phyloP scores from a whole-genome alignment of 108 stramenopile genomes.

The Stephanodiscus minutulus region DNA sequence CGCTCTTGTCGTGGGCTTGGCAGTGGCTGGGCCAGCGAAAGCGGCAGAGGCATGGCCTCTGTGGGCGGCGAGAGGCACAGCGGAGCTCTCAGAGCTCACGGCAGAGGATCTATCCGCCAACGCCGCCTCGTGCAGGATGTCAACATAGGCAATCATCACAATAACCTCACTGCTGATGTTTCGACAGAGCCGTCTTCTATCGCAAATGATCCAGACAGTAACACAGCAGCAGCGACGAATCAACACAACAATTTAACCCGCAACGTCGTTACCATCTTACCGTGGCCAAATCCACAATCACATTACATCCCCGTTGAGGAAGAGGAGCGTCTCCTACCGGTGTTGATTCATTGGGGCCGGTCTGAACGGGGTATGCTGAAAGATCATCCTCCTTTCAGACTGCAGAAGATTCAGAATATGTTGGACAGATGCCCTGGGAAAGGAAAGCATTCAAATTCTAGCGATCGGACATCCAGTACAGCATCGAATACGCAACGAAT shows the following conservation, averaged over 20 bases:
- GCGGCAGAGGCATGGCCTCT: too few relatives aligned
- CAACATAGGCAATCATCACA: background rate
- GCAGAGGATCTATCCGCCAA: too few relatives aligned
- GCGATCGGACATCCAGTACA: background rate
- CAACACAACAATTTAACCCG: background rate
- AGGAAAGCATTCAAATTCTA: background rate
- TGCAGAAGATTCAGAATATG: conserved; percentile 40
- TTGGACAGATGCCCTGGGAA: background rate
- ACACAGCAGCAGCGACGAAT: background rate
- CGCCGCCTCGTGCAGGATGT: background rate
- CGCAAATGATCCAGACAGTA: background rate
- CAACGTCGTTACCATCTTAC: conserved; percentile 1
- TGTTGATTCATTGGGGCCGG: conserved; percentile 48
- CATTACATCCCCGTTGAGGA: conserved; percentile 36
- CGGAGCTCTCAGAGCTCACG: too few relatives aligned
- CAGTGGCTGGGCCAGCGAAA: too few relatives aligned
- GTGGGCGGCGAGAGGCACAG: too few relatives aligned
- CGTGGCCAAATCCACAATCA: conserved; percentile 33
- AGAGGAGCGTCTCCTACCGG: conserved; percentile 41
- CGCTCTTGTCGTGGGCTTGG: too few relatives aligned
- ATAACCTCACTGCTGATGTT: background rate
- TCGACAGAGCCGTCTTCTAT: background rate
- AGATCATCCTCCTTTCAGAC: conserved; percentile 54
- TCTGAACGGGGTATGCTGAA: conserved; percentile 78
- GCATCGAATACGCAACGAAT: conserved; percentile 18